Conservation (phyloP, 2,329 filamentous ascomycete species). For the Aureobasidium uvarum region DNA sequence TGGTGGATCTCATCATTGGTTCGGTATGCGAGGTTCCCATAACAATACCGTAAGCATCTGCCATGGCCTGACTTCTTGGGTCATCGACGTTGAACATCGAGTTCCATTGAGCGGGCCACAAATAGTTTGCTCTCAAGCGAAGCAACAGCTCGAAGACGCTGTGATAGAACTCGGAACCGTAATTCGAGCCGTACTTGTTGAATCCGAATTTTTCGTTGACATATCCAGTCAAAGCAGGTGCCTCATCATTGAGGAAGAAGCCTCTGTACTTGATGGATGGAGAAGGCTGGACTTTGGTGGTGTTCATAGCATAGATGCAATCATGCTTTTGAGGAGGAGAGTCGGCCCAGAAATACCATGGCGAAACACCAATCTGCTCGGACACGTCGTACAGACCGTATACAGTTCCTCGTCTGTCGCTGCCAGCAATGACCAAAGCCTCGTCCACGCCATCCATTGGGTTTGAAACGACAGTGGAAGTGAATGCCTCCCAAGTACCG, state of each 20-base stretch:
- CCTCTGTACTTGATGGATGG: slow-evolving; percentile 67
- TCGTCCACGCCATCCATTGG: slow-evolving; percentile 57
- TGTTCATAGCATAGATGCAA: slow-evolving; percentile 56
- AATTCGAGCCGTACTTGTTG: slow-evolving; percentile 24
- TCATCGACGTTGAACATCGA: slow-evolving; percentile 70
- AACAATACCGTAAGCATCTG: slow-evolving; percentile 71
- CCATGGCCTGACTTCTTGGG: slow-evolving; percentile 63
- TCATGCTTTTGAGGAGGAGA: slow-evolving; percentile 54
- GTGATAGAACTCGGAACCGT: slow-evolving; percentile 60
- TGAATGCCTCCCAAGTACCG: slow-evolving; percentile 69
- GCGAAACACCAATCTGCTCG: slow-evolving; percentile 70
- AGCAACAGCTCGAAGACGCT: slow-evolving; percentile 70
- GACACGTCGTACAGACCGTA: slow-evolving; percentile 70
- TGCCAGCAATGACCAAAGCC: slow-evolving; percentile 65
- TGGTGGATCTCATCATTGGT: slow-evolving; percentile 63
- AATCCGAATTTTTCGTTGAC: slow-evolving; percentile 54
- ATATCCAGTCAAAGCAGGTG: slow-evolving; percentile 66
- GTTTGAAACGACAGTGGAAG: slow-evolving; percentile 57
- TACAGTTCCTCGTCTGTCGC: slow-evolving; percentile 65
- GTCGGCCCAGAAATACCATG: slow-evolving; percentile 69
- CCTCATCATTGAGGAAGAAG: slow-evolving; percentile 70
- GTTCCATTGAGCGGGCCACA: slow-evolving; percentile 72
- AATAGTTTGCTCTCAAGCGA: slow-evolving; percentile 67
- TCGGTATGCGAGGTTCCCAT: slow-evolving; percentile 72
- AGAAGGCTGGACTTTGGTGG: slow-evolving; percentile 56